Conservation (phyloP, 257 asterid species). For the Solanum chaucha region DNA sequence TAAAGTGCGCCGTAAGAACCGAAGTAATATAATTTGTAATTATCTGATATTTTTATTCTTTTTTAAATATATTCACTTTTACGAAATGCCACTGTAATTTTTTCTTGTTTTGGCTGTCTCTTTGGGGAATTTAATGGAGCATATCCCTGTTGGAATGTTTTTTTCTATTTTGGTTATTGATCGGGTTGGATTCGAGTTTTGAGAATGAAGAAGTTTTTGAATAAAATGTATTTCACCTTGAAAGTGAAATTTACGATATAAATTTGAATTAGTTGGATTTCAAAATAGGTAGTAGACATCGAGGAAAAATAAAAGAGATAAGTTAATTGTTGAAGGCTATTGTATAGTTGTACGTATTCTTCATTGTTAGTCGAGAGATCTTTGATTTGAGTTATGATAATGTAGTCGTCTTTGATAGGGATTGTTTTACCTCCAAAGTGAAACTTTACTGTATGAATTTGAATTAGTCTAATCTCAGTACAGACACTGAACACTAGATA, state of each 20-base stretch:
- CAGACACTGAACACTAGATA: neutral
- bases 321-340: neutral
- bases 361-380: neutral
- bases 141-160: neutral
- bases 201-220: neutral
- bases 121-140: neutral
- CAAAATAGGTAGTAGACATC: neutral
- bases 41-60: neutral
- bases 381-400: neutral
- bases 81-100: neutral
- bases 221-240: neutral
- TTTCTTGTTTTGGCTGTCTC: conserved; percentile 1
- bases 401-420: neutral
- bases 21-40: neutral
- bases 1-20: conserved; percentile 13
- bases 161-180: neutral
- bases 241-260: neutral
- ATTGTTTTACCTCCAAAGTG: neutral
- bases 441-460: neutral
- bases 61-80: neutral
- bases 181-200: neutral
- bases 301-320: neutral
- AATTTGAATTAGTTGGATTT: neutral
- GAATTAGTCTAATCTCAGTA: neutral
- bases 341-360: neutral